phyloP scores from a whole-genome alignment of 257 asterid genomes.

The Hygrophila difformis region DNA sequence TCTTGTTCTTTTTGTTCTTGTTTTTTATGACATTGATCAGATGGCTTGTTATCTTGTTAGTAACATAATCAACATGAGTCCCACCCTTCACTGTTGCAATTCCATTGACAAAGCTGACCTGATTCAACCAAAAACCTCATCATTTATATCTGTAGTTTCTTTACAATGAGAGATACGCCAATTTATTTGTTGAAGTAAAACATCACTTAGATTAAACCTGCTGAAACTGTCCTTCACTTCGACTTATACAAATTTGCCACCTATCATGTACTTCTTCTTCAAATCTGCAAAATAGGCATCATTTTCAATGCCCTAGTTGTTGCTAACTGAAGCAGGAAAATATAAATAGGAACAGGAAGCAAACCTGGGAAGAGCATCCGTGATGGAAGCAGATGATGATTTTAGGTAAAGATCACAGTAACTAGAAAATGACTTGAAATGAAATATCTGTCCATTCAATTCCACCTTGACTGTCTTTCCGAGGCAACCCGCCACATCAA shows the following conservation, averaged over 20 bases:
- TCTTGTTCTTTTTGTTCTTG: constrained; percentile 72
- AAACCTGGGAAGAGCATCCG: constrained; percentile 53
- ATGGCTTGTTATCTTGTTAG: constrained; percentile 76
- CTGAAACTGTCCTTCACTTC: constrained; percentile 95
- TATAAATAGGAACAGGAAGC: not conserved
- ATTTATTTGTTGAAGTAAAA: no score
- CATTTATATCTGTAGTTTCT: constrained; percentile 10
- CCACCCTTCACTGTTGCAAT: constrained; percentile 98
- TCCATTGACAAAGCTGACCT: constrained; percentile 96
- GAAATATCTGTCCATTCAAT: constrained; percentile 60
- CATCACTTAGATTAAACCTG: constrained; percentile 36
- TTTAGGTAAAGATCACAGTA: constrained; percentile 77
- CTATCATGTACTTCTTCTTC: constrained; percentile 68
- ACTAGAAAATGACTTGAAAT: constrained; percentile 61
- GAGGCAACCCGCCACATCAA: constrained; percentile 88
- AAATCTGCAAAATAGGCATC: constrained; percentile 35
- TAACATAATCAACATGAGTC: constrained; percentile 90
- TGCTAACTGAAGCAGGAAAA: not conserved
- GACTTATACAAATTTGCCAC: constrained; percentile 87
- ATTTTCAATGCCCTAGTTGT: not conserved
- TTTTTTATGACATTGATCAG: constrained; percentile 41
- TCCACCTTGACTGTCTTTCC: constrained; percentile 90
- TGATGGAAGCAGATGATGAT: constrained; percentile 33
- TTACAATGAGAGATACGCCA: not conserved
- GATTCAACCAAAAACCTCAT: constrained; percentile 15